Evolutionary conservation across 139 green algal species (phyloP), one percentile per base, ranked within the genome.

Genomic region (Asterochloris erici): DNA sequence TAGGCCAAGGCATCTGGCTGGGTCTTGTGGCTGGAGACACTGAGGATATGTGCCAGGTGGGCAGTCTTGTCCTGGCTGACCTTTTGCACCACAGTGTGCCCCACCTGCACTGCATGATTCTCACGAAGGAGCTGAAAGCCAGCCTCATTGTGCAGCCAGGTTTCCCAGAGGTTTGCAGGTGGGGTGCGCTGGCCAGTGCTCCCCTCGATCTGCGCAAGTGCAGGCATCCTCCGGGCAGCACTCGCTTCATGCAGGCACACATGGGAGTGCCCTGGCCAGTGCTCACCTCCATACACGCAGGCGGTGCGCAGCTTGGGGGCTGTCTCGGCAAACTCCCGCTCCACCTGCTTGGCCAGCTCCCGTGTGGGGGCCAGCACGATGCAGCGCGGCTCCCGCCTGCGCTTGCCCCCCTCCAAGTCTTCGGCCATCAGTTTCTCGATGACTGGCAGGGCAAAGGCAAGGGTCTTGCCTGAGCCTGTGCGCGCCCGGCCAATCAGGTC

Each of bases 331-430:
- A 99, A 96, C 93, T 99, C 97, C 12, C 89, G 87, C 81, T 98
- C 93, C n/a, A 99, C 96, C 87, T 98, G 95, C 88, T 98, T 98
- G 17, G 97, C 97, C n/a, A 99, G 92, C 92, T 99, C 97, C 38
- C 97, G 91, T 0, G 97, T 99, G 71, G 97, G 97, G 0, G 96
- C 94, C 82, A 99, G 89, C 64, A 99, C 90, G 21, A 99, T 88
- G 84, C 90, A 95, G 71, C 94, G 87, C 15, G 63, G 77, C 63
- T 74, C 73, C 68, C 84, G 84, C 38, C 78, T 81, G 38, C 82
- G 75, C 15, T 77, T 12, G 1, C 66, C 61, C 24, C 68, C 17
- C n/a, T 78, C 79, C 29, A 27, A 26, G 29, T 85, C 66, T 26
- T 84, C 71, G 15, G 91, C 86, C 23, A 98, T 78, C 24, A 98